Conservation (phyloP, 441 rosid genomes). For the Sinapis alba region DNA sequence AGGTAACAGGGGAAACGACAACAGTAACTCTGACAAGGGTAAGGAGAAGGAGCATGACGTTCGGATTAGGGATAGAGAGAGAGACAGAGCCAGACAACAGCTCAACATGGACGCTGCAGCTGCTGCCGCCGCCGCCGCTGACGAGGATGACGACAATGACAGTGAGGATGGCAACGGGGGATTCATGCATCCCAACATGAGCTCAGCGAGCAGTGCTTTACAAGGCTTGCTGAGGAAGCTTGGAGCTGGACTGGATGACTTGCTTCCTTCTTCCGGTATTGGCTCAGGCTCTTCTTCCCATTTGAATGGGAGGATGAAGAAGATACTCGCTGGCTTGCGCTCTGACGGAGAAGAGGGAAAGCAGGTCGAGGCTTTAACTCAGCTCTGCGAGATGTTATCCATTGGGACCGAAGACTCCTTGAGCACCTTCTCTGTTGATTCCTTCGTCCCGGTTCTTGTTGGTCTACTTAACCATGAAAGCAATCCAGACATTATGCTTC, state of each 20-base stretch:
- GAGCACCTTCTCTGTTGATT: conserved; percentile 94
- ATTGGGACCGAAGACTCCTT: conserved; percentile 96
- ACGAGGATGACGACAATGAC: conserved; percentile 79
- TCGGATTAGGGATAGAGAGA: conserved; percentile 57
- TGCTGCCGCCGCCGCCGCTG: too few relatives aligned
- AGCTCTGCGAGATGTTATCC: conserved; percentile 93
- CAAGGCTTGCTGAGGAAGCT: conserved; percentile 94
- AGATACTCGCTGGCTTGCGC: conserved; percentile 89
- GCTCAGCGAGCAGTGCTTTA: conserved; percentile 89
- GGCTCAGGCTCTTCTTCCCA: conserved; percentile 87
- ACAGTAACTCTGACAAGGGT: conserved; percentile 76
- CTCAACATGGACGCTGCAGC: too few relatives aligned
- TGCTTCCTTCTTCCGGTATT: conserved; percentile 75
- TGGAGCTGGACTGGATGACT: conserved; percentile 94
- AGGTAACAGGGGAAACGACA: too few relatives aligned
- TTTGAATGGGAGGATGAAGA: conserved; percentile 81
- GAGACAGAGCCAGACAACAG: conserved; percentile 52
- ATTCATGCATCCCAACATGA: conserved; percentile 82
- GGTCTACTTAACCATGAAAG: conserved; percentile 92
- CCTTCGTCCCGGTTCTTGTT: conserved; percentile 72
- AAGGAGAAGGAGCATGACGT: conserved; percentile 94
- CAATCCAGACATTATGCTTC: conserved; percentile 96
- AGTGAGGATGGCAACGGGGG: conserved; percentile 87
- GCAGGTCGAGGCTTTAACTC: conserved; percentile 97
- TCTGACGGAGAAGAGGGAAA: conserved; percentile 96